phyloP scores from a whole-genome alignment of 106 monocot species.

The Agapanthus africanus region DNA sequence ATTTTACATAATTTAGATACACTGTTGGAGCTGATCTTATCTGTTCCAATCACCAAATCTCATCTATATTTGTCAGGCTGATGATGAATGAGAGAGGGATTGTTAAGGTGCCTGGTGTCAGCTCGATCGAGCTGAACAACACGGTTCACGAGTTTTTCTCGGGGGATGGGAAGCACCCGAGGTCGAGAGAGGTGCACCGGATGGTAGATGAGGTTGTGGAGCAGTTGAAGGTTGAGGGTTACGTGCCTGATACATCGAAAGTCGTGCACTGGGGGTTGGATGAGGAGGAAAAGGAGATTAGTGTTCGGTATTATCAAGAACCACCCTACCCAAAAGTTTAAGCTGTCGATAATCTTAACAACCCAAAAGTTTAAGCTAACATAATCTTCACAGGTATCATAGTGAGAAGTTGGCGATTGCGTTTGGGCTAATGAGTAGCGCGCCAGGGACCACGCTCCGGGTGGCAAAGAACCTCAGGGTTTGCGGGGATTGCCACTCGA shows the following conservation, averaged over 20 bases:
- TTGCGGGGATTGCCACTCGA: constrained; percentile 60
- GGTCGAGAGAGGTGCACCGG: constrained; percentile 27
- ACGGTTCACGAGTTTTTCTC: constrained; percentile 74
- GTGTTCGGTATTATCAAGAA: constrained; percentile 58
- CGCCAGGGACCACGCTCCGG: constrained; percentile 48
- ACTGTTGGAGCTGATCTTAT: no score
- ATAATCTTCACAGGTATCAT: no score
- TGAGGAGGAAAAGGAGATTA: constrained; percentile 64
- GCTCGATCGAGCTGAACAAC: constrained; percentile 59
- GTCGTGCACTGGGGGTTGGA: constrained; percentile 46
- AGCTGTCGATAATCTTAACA: no score
- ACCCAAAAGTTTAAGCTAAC: no score
- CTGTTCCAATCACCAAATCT: no score
- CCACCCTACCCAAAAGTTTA: no score
- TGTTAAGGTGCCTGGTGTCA: constrained; percentile 68
- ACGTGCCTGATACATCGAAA: constrained; percentile 45
- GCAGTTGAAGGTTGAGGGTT: constrained; percentile 47
- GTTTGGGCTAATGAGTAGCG: constrained; percentile 59
- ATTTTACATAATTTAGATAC: no score
- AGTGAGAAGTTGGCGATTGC: constrained; percentile 87
- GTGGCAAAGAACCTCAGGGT: constrained; percentile 75
- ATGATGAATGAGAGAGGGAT: constrained; percentile 49
- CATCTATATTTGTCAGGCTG: no score
- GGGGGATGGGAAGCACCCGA: constrained; percentile 52
- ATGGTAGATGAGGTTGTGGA: constrained; percentile 58